Base-by-base conservation (phyloP, 2,329 filamentous ascomycete species). In the Chrysoporthe austroafricana region DNA sequence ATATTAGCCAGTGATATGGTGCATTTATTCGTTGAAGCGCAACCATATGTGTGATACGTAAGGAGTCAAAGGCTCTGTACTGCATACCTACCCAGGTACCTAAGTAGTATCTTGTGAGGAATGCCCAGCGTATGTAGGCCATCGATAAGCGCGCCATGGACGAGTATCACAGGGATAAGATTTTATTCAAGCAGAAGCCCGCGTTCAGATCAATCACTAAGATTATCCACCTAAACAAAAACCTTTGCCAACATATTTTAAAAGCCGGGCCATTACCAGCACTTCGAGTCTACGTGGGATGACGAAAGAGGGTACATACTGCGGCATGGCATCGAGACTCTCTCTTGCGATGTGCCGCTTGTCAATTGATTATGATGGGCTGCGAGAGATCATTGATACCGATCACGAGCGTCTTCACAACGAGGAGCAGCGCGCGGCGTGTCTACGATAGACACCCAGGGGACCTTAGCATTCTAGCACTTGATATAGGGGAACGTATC, bases 141-240 rank as follows among this genome's bases (percentile, higher is more conserved):
- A 71, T 79, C 8, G 76, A 73, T 6, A 66, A 74, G 7, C 74
- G 66, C 1, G 77, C 77, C 0, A 72, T 82, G 0, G 76, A 80
- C 16, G 80, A 74, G 0, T 73, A 78, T 4, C 83, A 83, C 59
- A 72, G 72, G 0, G 70, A 75, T 0, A 69, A 78, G 18, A 34
- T 66, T 0, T 70, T 78, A 0, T 82, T 82, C 50, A 68, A 73
- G 0, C 50, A 72, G 0, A 36, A 74, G 0, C 68, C 70, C 0
- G 66, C 75, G 0, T 58, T 82, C 2, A 76, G 75, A 44, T 76
- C 83, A 1, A 77, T 82, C 42, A 83, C 81, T 0, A 70, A 70
- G 0, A 76, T 84, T 9, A 71, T 79, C 0, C 72, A 77, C 32
- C 71, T 81, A 14, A 81, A 80, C 9, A 78, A 82, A 82, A 9